Conservation (phyloP, 495 filamentous ascomycete genomes). For the Glonium stellatum region DNA sequence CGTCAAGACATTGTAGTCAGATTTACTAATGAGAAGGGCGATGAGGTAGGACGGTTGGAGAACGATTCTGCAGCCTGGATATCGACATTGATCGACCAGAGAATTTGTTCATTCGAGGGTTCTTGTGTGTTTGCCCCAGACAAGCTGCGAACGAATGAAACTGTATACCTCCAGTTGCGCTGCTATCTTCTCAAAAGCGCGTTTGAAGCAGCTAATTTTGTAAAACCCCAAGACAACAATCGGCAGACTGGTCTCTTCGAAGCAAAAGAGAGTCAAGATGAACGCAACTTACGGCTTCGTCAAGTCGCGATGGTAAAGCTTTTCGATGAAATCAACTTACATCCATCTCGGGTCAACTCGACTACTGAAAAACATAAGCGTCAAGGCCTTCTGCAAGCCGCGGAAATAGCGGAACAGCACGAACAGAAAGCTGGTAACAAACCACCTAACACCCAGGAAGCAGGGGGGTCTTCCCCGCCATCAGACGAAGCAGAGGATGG, state of each 20-base stretch:
- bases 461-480: conserved; percentile 41
- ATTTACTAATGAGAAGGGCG: conserved; percentile 72
- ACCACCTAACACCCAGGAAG: conserved; percentile 23
- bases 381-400: conserved; percentile 74
- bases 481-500: conserved; percentile 74
- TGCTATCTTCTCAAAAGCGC: conserved; percentile 68
- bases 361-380: conserved; percentile 71
- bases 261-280: conserved; percentile 77
- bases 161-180: conserved; percentile 77
- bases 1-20: conserved; percentile 82
- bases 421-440: conserved; percentile 50
- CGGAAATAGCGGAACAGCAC: conserved; percentile 74
- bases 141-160: conserved; percentile 78
- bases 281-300: conserved; percentile 73
- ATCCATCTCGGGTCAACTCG: conserved; percentile 65
- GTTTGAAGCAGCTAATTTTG: conserved; percentile 57
- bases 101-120: conserved; percentile 80
- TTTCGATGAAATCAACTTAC: conserved; percentile 80
- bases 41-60: conserved; percentile 82
- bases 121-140: conserved; percentile 88
- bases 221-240: conserved; percentile 57
- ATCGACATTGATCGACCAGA: conserved; percentile 85
- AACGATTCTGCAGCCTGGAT: conserved; percentile 92
- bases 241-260: conserved; percentile 65
- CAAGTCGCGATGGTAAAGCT: conserved; percentile 84